Percentiles rank a stretch among this genome's conserved stretches.
phyloP scores from a whole-genome alignment of 495 filamentous ascomycete species.

The Penicillium tannophilum region DNA sequence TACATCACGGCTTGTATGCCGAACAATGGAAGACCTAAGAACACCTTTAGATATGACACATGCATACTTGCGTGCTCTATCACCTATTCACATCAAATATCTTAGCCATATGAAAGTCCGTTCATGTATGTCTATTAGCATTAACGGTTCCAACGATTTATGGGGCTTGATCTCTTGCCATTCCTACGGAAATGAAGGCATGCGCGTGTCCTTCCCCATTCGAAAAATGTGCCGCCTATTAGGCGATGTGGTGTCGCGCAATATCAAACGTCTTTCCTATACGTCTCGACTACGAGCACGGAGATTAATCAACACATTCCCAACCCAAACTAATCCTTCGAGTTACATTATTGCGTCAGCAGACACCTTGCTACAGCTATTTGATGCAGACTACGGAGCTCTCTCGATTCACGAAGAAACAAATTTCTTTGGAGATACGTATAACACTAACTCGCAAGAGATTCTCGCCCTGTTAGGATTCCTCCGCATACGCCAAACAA shows the following conservation, averaged over 20 bases:
- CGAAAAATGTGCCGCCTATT: slow-evolving; percentile 91
- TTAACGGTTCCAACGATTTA: slow-evolving; percentile 79
- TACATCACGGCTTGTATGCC: slow-evolving; percentile 78
- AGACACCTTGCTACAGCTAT: slow-evolving; percentile 81
- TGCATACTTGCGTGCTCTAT: slow-evolving; percentile 79
- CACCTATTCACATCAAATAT: slow-evolving; percentile 90
- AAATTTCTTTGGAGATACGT: slow-evolving; percentile 74
- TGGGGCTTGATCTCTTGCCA: slow-evolving; percentile 94
- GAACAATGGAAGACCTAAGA: slow-evolving; percentile 71
- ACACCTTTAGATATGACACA: slow-evolving; percentile 82
- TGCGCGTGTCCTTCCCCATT: slow-evolving; percentile 89
- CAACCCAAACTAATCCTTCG: slow-evolving; percentile 79
- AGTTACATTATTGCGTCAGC: slow-evolving; percentile 92
- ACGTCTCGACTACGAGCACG: slow-evolving; percentile 73
- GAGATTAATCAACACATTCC: slow-evolving; percentile 52
- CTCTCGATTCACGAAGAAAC: slow-evolving; percentile 86
- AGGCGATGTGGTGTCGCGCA: slow-evolving; percentile 82
- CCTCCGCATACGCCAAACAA: slow-evolving; percentile 72
- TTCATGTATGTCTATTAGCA: slow-evolving; percentile 92
- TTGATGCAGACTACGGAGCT: slow-evolving; percentile 86
- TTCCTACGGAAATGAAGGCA: slow-evolving; percentile 76
- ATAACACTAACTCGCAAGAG: slow-evolving; percentile 74
- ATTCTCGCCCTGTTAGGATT: slow-evolving; percentile 85
- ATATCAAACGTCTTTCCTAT: slow-evolving; percentile 88
- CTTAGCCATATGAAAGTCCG: slow-evolving; percentile 85